Evolutionary conservation across 768 basidiomycete genomes (phyloP), one percentile per base, ranked within the genome.

Genomic region (Pluteus cervinus): DNA sequence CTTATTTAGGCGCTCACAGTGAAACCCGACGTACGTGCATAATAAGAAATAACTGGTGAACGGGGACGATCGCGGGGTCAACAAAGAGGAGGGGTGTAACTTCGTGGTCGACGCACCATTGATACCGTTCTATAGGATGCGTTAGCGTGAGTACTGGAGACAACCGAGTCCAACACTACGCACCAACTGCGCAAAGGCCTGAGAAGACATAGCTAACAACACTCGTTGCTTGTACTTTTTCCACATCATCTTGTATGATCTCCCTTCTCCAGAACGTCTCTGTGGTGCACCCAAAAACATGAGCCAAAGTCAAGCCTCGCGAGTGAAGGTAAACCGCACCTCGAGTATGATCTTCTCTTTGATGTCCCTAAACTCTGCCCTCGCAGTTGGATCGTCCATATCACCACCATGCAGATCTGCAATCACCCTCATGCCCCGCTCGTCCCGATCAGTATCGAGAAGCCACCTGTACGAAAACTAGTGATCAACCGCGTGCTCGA

Each of bases 111-210:
- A 39, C 70, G 36, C 58, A 86, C 87, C 86, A 55, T 93, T 96
- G 53, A 96, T 96, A 41, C 92, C 93, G 56, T 94, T 94, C 89
- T 94, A 22, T 10, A 4, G 24, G 5, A 29, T 36, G 18, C 22
- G 33, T 32, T n/a, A 24, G 14, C 8, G 11, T 24, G n/a, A 29
- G 28, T 26, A 41, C 28, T 22, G 47, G 33, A 26, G 20, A 17
- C 24, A 31, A 36, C 18, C 22, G 40, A 28, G n/a, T n/a, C n/a
- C n/a, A n/a, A n/a, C n/a, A 49, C 15, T 4, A 70, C 87, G 45
- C 45, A 90, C 91, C 53, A 96, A 65, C 54, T 96, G 93, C 25
- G 93, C 93, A 61, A 96, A 94, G 29, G 88, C 86, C 56, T 96
- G 93, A 36, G 89, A 89, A 10, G 86, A 88, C 88, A 93, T 92